phyloP scores from a whole-genome alignment of 192 early-diverging fungal genomes.

The Rhizoclosmatium sp. region DNA sequence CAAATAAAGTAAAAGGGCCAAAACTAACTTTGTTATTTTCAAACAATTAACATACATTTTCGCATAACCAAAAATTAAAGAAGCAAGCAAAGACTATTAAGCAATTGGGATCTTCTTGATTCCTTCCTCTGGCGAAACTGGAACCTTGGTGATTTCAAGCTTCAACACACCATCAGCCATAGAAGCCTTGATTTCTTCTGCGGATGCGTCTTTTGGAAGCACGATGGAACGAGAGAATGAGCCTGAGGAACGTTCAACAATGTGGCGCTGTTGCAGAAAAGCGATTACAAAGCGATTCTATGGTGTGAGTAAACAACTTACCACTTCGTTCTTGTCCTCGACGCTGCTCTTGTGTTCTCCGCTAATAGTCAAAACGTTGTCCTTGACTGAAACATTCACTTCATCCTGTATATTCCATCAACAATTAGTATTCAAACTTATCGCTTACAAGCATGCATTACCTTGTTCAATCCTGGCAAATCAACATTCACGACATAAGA shows the following conservation, averaged over 20 bases:
- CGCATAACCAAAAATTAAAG: too few relatives aligned
- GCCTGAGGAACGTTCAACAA: conserved; percentile 58
- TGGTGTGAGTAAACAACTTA: not conserved
- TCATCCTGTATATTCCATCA: conserved; percentile 44
- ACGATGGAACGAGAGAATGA: conserved; percentile 53
- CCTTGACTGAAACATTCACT: conserved; percentile 54
- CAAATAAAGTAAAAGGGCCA: too few relatives aligned
- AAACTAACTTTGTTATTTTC: too few relatives aligned
- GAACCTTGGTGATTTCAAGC: conserved; percentile 28
- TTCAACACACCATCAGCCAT: conserved; percentile 37
- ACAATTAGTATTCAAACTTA: not conserved
- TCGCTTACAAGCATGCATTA: not conserved
- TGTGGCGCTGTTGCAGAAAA: conserved; percentile 38
- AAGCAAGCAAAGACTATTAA: too few relatives aligned
- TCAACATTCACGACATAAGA: conserved; percentile 48
- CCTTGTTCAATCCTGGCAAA: conserved; percentile 32
- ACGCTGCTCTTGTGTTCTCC: conserved; percentile 47
- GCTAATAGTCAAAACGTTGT: conserved; percentile 52
- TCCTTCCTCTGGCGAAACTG: conserved; percentile 16
- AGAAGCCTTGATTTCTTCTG: conserved; percentile 17
- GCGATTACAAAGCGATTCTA: not conserved
- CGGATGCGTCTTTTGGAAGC: conserved; percentile 47
- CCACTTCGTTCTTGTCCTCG: conserved; percentile 46
- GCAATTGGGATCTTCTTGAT: conserved; percentile 31
- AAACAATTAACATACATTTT: too few relatives aligned